These are phyloP conservation scores for Clarireedia monteithiana DNA, from an alignment of 2,329 filamentous ascomycete species.

Conservation along the genomic window DNA sequence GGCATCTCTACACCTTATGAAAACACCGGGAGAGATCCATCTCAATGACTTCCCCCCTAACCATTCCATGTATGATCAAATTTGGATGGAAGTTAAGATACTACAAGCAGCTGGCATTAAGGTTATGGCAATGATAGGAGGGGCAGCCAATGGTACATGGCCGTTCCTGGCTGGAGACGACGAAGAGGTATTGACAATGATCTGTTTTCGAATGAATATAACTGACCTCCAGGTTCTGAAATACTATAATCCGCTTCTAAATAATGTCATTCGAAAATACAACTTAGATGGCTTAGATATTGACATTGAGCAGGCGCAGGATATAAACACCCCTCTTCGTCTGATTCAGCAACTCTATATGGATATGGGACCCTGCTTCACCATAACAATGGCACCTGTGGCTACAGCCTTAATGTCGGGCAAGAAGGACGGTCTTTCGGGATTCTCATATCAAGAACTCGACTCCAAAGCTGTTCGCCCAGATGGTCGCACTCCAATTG, in stretches of 20 bases:
- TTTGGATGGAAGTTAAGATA: slow-evolving; percentile 9
- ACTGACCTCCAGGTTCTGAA: slow-evolving; percentile 14
- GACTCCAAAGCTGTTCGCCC: slow-evolving; percentile 37
- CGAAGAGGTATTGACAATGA: not conserved
- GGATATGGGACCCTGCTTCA: slow-evolving; percentile 64
- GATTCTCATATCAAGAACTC: slow-evolving; percentile 71
- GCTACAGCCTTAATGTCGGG: slow-evolving; percentile 48
- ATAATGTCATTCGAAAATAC: slow-evolving; percentile 53
- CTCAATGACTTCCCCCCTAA: slow-evolving; percentile 11
- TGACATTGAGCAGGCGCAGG: slow-evolving; percentile 72
- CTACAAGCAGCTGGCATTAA: slow-evolving; percentile 11
- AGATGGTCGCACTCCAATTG: not conserved
- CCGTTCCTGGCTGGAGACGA: slow-evolving; percentile 34
- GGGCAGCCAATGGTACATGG: slow-evolving; percentile 11
- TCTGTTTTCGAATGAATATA: not conserved
- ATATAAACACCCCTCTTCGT: slow-evolving; percentile 68
- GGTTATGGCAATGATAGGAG: slow-evolving; percentile 14
- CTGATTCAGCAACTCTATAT: slow-evolving; percentile 66
- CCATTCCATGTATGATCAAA: slow-evolving; percentile 9
- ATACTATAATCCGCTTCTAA: slow-evolving; percentile 11
- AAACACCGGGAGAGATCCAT: slow-evolving; percentile 2
- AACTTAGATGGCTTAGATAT: slow-evolving; percentile 85
- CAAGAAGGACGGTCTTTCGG: slow-evolving; percentile 39
- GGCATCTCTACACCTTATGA: slow-evolving; percentile 2
- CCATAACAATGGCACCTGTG: slow-evolving; percentile 53